A percentile compares a stretch with the other conserved stretches of the same genome.
Conservation (phyloP, 306 rosid genomes). For the Lathyrus oleraceus region DNA sequence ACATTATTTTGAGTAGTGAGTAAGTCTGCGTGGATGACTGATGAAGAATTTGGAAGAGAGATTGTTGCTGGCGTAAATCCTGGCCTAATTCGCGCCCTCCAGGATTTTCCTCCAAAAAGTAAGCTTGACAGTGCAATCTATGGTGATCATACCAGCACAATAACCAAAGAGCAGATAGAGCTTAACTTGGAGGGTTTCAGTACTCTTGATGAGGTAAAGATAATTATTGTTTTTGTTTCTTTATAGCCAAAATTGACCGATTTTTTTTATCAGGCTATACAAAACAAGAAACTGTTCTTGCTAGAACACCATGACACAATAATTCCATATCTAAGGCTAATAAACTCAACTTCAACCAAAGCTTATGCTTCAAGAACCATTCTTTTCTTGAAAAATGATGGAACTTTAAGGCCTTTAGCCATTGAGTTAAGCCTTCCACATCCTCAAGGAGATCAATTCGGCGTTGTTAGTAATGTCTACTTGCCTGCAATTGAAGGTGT, state of each 20-base stretch:
- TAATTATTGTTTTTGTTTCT: neutral
- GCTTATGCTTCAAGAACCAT: conserved; percentile 71
- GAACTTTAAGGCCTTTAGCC: conserved; percentile 67
- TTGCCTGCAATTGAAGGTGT: too few species aligned
- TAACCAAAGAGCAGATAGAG: conserved; percentile 45
- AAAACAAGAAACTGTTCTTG: conserved; percentile 44
- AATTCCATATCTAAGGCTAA: conserved; percentile 55
- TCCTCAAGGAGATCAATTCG: conserved; percentile 50
- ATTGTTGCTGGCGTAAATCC: conserved; percentile 67
- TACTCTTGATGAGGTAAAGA: conserved; percentile 48
- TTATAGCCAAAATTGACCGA: neutral
- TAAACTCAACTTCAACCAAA: conserved; percentile 50
- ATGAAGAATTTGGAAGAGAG: conserved; percentile 70
- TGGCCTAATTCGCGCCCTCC: conserved; percentile 30
- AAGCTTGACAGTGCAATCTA: conserved; percentile 48
- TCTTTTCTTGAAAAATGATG: conserved; percentile 58
- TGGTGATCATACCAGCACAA: conserved; percentile 66
- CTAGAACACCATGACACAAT: conserved; percentile 67
- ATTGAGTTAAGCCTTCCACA: conserved; percentile 73
- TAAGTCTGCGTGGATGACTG: conserved; percentile 62
- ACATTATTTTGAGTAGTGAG: conserved; percentile 34
- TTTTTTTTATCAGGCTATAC: conserved; percentile 73
- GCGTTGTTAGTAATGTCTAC: conserved; percentile 49
- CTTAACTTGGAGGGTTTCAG: conserved; percentile 48
- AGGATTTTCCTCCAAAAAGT: conserved; percentile 71